Base-by-base conservation (phyloP, 768 basidiomycete genomes). In the Lactarius trivialis region DNA sequence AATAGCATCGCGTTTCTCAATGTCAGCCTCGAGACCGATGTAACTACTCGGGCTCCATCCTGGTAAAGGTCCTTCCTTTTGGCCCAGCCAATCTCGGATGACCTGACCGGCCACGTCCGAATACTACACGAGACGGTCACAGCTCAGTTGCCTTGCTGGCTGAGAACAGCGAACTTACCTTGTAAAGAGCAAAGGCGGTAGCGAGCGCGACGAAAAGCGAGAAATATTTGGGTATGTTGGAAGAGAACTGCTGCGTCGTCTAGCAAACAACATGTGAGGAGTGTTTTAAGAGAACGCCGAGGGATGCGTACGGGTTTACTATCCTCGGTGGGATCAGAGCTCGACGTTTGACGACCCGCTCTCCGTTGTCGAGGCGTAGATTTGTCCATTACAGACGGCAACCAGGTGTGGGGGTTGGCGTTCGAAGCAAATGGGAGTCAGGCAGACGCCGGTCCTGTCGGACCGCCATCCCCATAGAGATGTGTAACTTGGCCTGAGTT, bases 1-100 rank as follows among this genome's bases (percentile, higher is more conserved):
- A 11, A 96, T 77, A 0, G 89, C 91, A 51, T 85, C 81, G 37
- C 85, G 81, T 71, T 83, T 88, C 26, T 72, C 68, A 7, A 76
- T 69, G 70, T 95, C 93, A 0, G 86, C 83, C 19, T 71, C 56
- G 59, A 83, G 77, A 21, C 71, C 69, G n/a, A 70, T 50, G 36
- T 41, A 58, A 5, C 26, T 49, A 3, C 57, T 60, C 30, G 53
- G 54, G n/a, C 60, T 64, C 51, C 58, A 57, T 9, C 71, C 72
- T 24, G 70, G 68, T 30, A 73, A 36, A 34, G 41, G 17, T 26
- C 28, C n/a, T 2, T 39, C 28, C 2, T 58, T 49, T 43, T 55
- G 53, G 6, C 61, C 58, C 28, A 66, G 53, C 61, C 67, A 66
- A 33, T 50, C 9, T n/a, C 21, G 30, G 36, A 51, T 17, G 14